Evolutionary conservation across 768 basidiomycete species (phyloP), one percentile per base, ranked within the genome.

Genomic region (Tylopilus vinaceipallidus): DNA sequence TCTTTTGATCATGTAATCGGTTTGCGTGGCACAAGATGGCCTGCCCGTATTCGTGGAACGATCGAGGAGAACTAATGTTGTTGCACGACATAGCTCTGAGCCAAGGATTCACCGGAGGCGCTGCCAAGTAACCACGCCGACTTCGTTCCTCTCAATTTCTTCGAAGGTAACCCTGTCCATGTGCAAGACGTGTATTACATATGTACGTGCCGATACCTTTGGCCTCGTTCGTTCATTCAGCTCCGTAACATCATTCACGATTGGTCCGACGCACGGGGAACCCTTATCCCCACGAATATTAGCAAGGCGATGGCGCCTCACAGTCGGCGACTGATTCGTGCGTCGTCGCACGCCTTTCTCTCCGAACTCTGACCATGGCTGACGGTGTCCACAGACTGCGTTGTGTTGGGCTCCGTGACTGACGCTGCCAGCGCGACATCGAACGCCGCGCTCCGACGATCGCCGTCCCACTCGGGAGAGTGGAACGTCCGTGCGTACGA

Each of bases 391-490:
- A 44, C n/a, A 65, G 63, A 65, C 10, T 63, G 65, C 38, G 55
- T 54, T 5, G 53, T 54, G n/a, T 13, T 64, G 37, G 46, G 24
- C 23, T 30, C 49, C 5, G 56, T 54, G 16, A 32, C 48, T 17
- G 46, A 38, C 19, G 51, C 54, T 17, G 33, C 42, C 13, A 49
- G 20, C 27, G 32, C 39, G 2, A 47, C 47, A 10, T 50, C 45
- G 6, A 48, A 42, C 0, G 70, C n/a, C n/a, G n/a, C n/a, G n/a
- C n/a, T n/a, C n/a, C n/a, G n/a, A n/a, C n/a, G 71, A 45, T 77
- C 76, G 0, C 60, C 80, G 40, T 64, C 70, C 77, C 5, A 78
- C 77, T 56, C 77, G 71, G 42, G 76, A 75, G 20, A 65, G 70
- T 8, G 73, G 2, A 65, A 63, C 35, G 59, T 72, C 32, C 61